phyloP scores from a whole-genome alignment of 805 yeast genomes.

The Metschnikowia henanensis region DNA sequence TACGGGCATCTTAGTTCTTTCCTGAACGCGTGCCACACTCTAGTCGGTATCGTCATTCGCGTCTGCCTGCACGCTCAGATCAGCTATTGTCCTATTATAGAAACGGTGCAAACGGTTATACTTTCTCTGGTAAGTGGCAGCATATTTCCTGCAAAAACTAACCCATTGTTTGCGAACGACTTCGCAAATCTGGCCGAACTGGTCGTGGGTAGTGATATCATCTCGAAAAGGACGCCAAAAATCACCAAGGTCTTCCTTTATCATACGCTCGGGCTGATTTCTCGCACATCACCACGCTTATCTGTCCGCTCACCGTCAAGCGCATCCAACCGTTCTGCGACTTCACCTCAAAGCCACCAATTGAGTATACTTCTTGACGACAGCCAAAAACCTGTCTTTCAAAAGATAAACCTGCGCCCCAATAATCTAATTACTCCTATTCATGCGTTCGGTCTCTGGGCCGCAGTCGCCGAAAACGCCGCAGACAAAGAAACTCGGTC shows the following conservation, averaged over 20 bases:
- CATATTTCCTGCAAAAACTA: not conserved
- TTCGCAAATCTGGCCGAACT: not conserved
- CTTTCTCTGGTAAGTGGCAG: not conserved
- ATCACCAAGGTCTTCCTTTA: no score
- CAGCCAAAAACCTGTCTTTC: no score
- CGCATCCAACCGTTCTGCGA: not conserved
- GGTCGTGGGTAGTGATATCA: not conserved
- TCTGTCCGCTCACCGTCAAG: no score
- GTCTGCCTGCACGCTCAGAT: constrained; percentile 11
- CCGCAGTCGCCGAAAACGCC: constrained; percentile 13
- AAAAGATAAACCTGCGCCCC: no score
- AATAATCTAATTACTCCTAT: no score
- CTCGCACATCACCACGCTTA: no score
- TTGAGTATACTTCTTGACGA: not conserved
- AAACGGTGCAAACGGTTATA: constrained; percentile 4
- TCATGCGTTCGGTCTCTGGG: constrained; percentile 2
- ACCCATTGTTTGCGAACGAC: not conserved
- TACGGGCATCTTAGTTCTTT: no score
- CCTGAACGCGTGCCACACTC: no score
- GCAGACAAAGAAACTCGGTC: not conserved
- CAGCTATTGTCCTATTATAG: constrained; percentile 2
- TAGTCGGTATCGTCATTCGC: no score
- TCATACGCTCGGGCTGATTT: no score
- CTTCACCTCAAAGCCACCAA: not conserved
- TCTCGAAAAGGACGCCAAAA: no score